Evolutionary conservation across 1,284 basidiomycete genomes (phyloP).

Genomic region (Sporisorium scitamineum): DNA sequence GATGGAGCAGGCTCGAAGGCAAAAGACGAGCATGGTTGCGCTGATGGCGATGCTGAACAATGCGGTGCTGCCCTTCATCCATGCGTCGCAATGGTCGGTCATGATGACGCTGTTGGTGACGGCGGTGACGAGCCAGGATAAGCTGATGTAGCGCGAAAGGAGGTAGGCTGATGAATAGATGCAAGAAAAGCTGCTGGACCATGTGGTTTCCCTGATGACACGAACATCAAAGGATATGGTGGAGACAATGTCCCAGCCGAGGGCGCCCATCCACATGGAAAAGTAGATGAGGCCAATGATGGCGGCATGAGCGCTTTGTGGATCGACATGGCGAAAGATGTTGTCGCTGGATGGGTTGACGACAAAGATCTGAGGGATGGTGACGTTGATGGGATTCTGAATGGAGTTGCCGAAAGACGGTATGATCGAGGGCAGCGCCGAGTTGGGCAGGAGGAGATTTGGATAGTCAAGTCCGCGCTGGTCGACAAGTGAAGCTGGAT

Average conservation of each 20-base stretch:
- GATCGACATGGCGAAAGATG: constrained; percentile 46
- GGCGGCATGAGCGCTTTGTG: constrained; percentile 41
- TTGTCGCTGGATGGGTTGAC: constrained; percentile 52
- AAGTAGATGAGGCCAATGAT: constrained; percentile 55
- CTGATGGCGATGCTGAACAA: constrained; percentile 54
- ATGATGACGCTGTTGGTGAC: constrained; percentile 54
- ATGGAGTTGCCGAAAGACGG: constrained; percentile 6
- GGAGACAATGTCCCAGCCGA: constrained; percentile 62
- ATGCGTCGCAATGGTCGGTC: constrained; percentile 41
- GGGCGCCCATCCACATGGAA: constrained; percentile 62
- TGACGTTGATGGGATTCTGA: constrained; percentile 5
- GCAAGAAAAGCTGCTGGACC: constrained; percentile 50
- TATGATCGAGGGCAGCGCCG: background rate
- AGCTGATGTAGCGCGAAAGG: constrained; percentile 53
- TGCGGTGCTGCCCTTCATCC: constrained; percentile 43
- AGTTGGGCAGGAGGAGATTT: constrained; percentile 6
- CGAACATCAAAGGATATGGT: constrained; percentile 54
- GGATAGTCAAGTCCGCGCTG: constrained; percentile 19
- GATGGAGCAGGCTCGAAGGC: constrained; percentile 56
- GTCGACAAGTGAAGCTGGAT: constrained; percentile 37
- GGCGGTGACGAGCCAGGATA: constrained; percentile 52
- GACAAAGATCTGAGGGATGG: constrained; percentile 45
- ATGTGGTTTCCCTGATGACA: constrained; percentile 51
- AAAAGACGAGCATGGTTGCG: constrained; percentile 59
- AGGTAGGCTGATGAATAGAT: constrained; percentile 59